Conservation (phyloP, 164 flowering plant species). For the Chloranthus sessilifolius region DNA sequence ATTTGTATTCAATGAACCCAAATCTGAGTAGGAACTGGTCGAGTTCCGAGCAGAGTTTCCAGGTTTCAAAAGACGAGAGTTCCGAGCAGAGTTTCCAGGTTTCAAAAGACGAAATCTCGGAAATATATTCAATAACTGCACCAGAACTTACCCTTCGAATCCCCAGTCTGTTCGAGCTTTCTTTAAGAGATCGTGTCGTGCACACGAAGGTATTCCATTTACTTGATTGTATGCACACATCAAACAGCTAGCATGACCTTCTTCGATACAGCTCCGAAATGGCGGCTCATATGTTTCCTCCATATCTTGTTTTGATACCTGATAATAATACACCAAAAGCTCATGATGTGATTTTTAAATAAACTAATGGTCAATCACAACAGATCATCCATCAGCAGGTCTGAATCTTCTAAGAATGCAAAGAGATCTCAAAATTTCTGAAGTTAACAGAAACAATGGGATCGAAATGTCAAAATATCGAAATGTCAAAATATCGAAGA, state of each 20-base stretch:
- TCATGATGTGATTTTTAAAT: not conserved
- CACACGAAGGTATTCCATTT: slow-evolving; percentile 88
- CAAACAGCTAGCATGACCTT: slow-evolving; percentile 89
- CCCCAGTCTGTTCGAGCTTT: slow-evolving; percentile 77
- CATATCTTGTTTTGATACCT: slow-evolving; percentile 88
- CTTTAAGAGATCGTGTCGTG: slow-evolving; percentile 47
- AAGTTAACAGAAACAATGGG: no score
- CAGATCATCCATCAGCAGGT: not conserved
- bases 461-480: no score
- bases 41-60: no score
- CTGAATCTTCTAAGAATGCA: not conserved
- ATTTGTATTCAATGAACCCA: no score
- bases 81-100: no score
- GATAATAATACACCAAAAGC: slow-evolving; percentile 2
- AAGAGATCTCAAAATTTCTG: no score
- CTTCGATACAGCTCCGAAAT: slow-evolving; percentile 65
- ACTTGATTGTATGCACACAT: slow-evolving; percentile 92
- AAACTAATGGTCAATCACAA: not conserved
- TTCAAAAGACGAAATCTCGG: no score
- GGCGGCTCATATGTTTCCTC: slow-evolving; percentile 87
- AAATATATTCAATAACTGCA: no score
- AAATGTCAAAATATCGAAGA: no score
- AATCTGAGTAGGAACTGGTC: no score
- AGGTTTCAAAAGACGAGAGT: no score
- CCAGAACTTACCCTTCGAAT: slow-evolving; percentile 59